Evolutionary conservation across 352 stramenopile species (phyloP).

Genomic region (Phytophthora idaei): DNA sequence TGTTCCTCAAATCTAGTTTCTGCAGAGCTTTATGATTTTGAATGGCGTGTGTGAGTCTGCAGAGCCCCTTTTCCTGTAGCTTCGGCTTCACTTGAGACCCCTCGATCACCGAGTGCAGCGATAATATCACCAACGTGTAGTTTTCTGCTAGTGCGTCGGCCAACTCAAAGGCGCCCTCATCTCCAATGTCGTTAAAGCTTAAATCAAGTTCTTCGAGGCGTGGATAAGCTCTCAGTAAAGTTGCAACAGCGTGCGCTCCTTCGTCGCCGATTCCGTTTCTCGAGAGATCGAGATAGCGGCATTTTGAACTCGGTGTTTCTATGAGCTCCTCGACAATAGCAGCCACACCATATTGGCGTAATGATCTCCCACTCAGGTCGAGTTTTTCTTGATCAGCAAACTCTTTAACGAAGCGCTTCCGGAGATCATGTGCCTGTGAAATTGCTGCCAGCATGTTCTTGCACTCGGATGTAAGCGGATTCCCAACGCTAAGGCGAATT

Average conservation of each 20-base stretch:
- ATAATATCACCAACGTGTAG: constrained; percentile 48
- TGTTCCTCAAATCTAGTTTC: constrained; percentile 62
- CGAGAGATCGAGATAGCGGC: constrained; percentile 52
- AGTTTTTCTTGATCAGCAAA: constrained; percentile 45
- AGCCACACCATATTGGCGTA: constrained; percentile 57
- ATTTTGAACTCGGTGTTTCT: constrained; percentile 18
- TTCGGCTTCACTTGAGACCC: constrained; percentile 37
- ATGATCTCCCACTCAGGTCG: constrained; percentile 43
- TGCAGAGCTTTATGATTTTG: constrained; percentile 41
- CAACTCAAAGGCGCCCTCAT: constrained; percentile 47
- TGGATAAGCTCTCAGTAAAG: constrained; percentile 41
- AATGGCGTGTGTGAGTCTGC: constrained; percentile 39
- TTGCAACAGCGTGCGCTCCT: constrained; percentile 51
- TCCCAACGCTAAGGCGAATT: constrained; percentile 44
- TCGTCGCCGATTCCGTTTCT: constrained; percentile 64
- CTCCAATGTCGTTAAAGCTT: constrained; percentile 77
- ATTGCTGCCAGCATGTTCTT: constrained; percentile 58
- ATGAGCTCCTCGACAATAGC: constrained; percentile 53
- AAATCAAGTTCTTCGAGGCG: constrained; percentile 57
- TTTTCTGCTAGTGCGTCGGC: constrained; percentile 54
- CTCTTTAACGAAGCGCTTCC: constrained; percentile 53
- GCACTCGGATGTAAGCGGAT: constrained; percentile 52
- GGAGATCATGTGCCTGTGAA: constrained; percentile 59
- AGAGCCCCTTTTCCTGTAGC: constrained; percentile 53
- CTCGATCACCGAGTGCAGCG: constrained; percentile 51